phyloP scores from a whole-genome alignment of 2,329 filamentous ascomycete species.

The Seiridium cupressi region DNA sequence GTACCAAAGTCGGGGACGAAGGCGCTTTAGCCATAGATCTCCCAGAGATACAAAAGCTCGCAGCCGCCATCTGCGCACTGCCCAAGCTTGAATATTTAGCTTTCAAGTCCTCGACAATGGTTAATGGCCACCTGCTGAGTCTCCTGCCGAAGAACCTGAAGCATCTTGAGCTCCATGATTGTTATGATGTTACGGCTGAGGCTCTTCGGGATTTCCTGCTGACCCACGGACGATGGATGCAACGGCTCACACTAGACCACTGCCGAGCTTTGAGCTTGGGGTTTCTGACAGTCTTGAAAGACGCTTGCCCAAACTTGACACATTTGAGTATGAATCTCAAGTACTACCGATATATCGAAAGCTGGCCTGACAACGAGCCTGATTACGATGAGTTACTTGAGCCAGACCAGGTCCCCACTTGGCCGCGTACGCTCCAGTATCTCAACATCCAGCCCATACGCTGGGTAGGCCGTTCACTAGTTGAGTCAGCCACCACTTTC shows the following conservation, averaged over 20 bases:
- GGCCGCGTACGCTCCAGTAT: slow-evolving; percentile 70
- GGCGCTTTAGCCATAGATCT: slow-evolving; percentile 10
- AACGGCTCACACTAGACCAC: slow-evolving; percentile 69
- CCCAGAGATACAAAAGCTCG: slow-evolving; percentile 40
- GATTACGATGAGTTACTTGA: slow-evolving; percentile 69
- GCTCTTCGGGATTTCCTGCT: slow-evolving; percentile 64
- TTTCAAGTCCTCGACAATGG: slow-evolving; percentile 72
- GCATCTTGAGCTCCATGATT: slow-evolving; percentile 74
- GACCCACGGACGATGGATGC: slow-evolving; percentile 65
- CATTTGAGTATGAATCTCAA: slow-evolving; percentile 74
- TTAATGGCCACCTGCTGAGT: slow-evolving; percentile 67
- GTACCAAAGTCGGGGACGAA: slow-evolving; percentile 24
- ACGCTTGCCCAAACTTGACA: slow-evolving; percentile 68
- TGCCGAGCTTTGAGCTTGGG: slow-evolving; percentile 76
- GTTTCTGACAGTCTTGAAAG: slow-evolving; percentile 67
- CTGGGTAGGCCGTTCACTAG: slow-evolving; percentile 47
- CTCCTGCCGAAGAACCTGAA: slow-evolving; percentile 65
- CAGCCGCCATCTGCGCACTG: slow-evolving; percentile 49
- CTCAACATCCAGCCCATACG: slow-evolving; percentile 77
- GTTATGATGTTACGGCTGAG: slow-evolving; percentile 69
- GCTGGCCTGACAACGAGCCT: slow-evolving; percentile 70
- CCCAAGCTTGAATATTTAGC: slow-evolving; percentile 64
- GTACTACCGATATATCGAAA: slow-evolving; percentile 70
- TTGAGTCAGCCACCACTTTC: slow-evolving; percentile 70
- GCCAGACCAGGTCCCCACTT: slow-evolving; percentile 66